Evolutionary conservation across 805 yeast species (phyloP), one percentile per base, ranked within the genome.

Genomic region (Candida chauliodis): DNA sequence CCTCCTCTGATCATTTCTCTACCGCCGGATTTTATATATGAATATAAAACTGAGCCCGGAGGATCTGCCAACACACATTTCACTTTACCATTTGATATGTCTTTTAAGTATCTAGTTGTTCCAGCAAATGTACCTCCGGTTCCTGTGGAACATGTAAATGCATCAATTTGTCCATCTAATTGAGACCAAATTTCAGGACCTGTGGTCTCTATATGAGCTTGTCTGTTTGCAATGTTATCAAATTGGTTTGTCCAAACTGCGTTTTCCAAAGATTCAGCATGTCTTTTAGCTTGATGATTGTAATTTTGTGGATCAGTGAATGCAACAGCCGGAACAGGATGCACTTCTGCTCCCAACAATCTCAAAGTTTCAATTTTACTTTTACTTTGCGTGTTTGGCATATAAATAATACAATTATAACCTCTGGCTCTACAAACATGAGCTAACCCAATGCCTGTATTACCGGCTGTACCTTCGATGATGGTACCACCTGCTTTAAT

Each of bases 101-200:
- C 75, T 62, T 89, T 85, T 49, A 90, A 71, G 58, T 77, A 89
- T 40, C 90, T 73, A 3, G 96, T 79, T 27, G 78, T 73, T 34
- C 97, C 97, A 2, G 96, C 87, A 60, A 85, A 79, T 2, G 96
- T 85, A 21, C 96, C 96, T 28, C 95, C 96, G 1, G 96, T 87
- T 28, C 96, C 96, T 8, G 95, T 84, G 10, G 95, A 79, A 55
- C 95, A 87, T 6, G 95, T 85, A 70, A 87, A 88, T 0, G 84
- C 95, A 52, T 83, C 86, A 20, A 88, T 79, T 49, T 79, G 66
- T 9, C 93, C 95, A 42, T 80, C 63, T 46, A 88, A 69, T 56
- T 88, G 96, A 8, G 80, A 77, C 89, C 93, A 84, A 49, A 88
- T 88, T 58, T 87, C 96, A 4, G 96, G 96, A 0, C 96, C 96